Percentiles rank a stretch among this genome's conserved stretches.
Conservation (phyloP, 495 filamentous ascomycete genomes). For the Aspergillus bertholletiae region DNA sequence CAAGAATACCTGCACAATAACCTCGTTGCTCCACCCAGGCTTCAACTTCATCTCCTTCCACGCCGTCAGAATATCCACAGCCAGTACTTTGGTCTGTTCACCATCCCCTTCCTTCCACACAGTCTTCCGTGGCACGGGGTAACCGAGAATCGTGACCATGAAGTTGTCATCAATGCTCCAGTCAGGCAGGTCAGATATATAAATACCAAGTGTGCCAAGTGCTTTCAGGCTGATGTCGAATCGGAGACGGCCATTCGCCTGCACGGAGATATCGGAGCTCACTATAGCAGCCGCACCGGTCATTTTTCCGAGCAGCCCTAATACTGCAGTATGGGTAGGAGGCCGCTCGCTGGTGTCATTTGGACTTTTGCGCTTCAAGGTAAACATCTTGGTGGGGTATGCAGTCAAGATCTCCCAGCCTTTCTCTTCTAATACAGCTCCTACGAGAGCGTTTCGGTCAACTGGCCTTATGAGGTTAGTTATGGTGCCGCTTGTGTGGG, state of each 20-base stretch:
- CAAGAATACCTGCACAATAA: constrained; percentile 63
- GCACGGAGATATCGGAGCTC: constrained; percentile 49
- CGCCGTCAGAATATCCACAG: constrained; percentile 72
- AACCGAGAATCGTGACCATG: constrained; percentile 72
- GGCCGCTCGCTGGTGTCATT: background rate
- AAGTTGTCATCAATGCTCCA: constrained; percentile 62
- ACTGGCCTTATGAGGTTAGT: constrained; percentile 43
- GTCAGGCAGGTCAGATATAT: constrained; percentile 60
- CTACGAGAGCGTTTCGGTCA: constrained; percentile 43
- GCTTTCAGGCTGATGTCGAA: constrained; percentile 72
- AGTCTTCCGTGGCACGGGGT: constrained; percentile 61
- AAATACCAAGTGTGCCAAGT: constrained; percentile 70
- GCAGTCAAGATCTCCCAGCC: constrained; percentile 83
- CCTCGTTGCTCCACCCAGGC: constrained; percentile 81
- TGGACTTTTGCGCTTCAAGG: constrained; percentile 19
- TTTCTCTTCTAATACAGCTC: constrained; percentile 54
- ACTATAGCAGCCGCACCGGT: constrained; percentile 78
- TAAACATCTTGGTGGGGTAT: constrained; percentile 59
- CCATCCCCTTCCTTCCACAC: constrained; percentile 54
- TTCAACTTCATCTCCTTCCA: constrained; percentile 73
- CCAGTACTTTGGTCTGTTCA: constrained; percentile 56
- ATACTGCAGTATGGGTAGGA: constrained; percentile 52
- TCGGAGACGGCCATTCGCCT: constrained; percentile 56
- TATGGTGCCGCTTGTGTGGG: constrained; percentile 65
- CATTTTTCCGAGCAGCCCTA: constrained; percentile 87